Evolutionary conservation across 306 rosid genomes (phyloP), one percentile per base, ranked within the genome.

Genomic region (Lupinus albus): DNA sequence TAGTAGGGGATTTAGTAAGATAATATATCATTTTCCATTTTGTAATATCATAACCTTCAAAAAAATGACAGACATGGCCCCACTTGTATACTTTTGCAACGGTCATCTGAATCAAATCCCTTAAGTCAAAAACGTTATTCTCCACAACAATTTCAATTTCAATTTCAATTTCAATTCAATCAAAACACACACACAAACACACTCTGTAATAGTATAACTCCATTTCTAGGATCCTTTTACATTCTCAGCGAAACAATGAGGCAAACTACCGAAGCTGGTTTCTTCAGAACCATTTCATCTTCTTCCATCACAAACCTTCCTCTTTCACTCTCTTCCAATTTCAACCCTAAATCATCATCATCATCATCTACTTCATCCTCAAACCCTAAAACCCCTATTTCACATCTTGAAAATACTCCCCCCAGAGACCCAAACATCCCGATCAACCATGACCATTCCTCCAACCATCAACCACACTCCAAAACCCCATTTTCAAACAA

Each of bases 291-390:
- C 71, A 78, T 93, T 18, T 86, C 95, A 2, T 56, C 91, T 1
- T 79, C 98, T 0, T 81, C 97, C 49, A 39, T 93, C 50, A 83
- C 87, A 75, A 88, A 63, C 62, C 73, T 93, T 71, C 96, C 90
- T 76, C 97, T 94, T 44, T 90, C 99, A 55, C 58, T 88, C 52
- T 86, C 97, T 41, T 78, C 83, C 38, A 89, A 86, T 41, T 78
- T 82, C 38, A 89, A 86, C 67, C 52, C 28, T 13, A 88, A 80
- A 54, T 3, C 4, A 25, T 25, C 30, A 54, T 3, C 4, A 25
- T 25, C 30, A 25, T 25, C 30, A 25, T 47, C 80, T 65, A 77
- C 57, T 46, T 61, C 81, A 25, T 75, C 52, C 47, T 48, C 65
- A 56, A 76, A 65, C 72, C 58, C 83, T 68, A 80, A 84, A 63